These are phyloP conservation scores for Colletotrichum nymphaeae DNA, from an alignment of 2,329 filamentous ascomycete genomes.

Conservation along the genomic window DNA sequence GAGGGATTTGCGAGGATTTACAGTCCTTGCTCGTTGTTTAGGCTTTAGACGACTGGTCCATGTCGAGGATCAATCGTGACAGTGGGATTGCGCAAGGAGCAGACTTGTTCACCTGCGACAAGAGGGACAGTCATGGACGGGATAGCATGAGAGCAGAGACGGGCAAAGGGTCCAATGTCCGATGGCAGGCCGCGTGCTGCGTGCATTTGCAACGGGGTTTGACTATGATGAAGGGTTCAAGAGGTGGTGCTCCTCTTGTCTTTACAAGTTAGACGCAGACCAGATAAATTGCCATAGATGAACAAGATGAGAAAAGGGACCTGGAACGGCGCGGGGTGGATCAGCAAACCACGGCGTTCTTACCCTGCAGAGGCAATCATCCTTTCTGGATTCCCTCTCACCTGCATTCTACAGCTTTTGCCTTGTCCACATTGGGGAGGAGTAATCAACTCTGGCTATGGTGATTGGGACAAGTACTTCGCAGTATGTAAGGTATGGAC, in stretches of 20 bases:
- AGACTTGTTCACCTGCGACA: slow-evolving; percentile 28
- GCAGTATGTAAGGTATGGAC: too few relatives aligned
- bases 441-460: not conserved
- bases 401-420: slow-evolving; percentile 1
- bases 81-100: slow-evolving; percentile 23
- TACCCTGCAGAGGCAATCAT: slow-evolving; percentile 15
- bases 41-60: slow-evolving; percentile 16
- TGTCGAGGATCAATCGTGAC: slow-evolving; percentile 28
- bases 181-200: not conserved
- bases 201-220: not conserved
- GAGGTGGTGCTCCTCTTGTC: not conserved
- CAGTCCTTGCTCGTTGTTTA: slow-evolving; percentile 10
- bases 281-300: slow-evolving; percentile 1
- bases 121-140: not conserved
- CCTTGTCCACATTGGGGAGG: not conserved
- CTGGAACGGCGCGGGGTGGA: slow-evolving; percentile 18
- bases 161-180: not conserved
- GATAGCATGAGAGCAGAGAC: not conserved
- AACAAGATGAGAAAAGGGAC: not conserved
- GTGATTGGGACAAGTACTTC: not conserved
- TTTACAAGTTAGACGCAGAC: not conserved
- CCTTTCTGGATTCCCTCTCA: not conserved
- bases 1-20: slow-evolving; percentile 1
- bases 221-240: slow-evolving; percentile 6
- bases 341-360: slow-evolving; percentile 7